Percentiles rank a stretch among this genome's conserved stretches.
Conservation (phyloP, 1,284 basidiomycete species). For the Tilletiopsis washingtonensis region DNA sequence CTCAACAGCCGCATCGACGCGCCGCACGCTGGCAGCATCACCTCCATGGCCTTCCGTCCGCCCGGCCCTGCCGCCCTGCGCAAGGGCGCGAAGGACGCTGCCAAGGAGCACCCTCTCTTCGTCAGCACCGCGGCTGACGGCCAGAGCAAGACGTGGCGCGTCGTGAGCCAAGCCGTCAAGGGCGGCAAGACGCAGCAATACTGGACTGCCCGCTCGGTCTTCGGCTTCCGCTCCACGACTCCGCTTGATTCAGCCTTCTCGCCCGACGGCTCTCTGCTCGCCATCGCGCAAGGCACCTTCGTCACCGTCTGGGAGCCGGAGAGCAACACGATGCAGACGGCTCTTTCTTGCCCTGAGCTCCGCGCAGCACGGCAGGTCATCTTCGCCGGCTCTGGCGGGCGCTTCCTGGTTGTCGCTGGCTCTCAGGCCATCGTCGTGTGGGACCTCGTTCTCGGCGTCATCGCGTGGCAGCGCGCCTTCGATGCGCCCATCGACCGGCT, state of each 20-base stretch:
- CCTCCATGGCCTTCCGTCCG: constrained; percentile 60
- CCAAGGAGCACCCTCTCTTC: constrained; percentile 51
- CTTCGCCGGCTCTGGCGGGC: constrained; percentile 25
- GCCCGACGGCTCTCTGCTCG: constrained; percentile 75
- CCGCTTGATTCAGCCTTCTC: constrained; percentile 62
- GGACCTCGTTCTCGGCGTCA: constrained; percentile 33
- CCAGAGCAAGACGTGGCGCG: constrained; percentile 62
- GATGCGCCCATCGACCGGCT: not conserved
- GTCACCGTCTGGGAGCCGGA: constrained; percentile 71
- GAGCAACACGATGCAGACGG: constrained; percentile 61
- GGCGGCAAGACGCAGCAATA: constrained; percentile 29
- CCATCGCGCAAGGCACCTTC: constrained; percentile 62
- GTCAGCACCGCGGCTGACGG: constrained; percentile 64
- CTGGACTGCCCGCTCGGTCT: constrained; percentile 40
- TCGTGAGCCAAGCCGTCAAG: constrained; percentile 25
- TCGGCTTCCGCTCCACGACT: constrained; percentile 31
- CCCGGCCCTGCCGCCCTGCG: constrained; percentile 12
- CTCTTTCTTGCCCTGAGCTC: constrained; percentile 50
- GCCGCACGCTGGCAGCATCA: constrained; percentile 69
- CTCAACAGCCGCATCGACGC: constrained; percentile 81
- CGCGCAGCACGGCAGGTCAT: constrained; percentile 8
- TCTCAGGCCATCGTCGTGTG: constrained; percentile 20
- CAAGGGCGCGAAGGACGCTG: constrained; percentile 18
- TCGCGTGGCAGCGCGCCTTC: constrained; percentile 11
- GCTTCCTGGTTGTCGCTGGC: constrained; percentile 24